A percentile compares a stretch with the other conserved stretches of the same genome.
These are phyloP conservation scores for Huiozyma sinensis DNA, from an alignment of 805 yeast genomes.

Conservation along the genomic window DNA sequence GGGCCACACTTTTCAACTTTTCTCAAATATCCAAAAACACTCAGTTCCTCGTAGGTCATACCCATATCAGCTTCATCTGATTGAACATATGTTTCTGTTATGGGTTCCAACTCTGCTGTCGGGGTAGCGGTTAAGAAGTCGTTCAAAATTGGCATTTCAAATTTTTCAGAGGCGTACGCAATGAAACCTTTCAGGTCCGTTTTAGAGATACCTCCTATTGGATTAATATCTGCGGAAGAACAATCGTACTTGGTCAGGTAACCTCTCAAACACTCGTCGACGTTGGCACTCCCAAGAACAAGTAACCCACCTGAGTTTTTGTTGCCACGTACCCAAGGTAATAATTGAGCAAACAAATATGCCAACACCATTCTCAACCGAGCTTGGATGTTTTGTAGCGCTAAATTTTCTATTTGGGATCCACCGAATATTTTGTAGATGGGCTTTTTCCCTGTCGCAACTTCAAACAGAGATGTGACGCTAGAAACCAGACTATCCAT, in stretches of 20 bases:
- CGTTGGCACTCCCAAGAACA: constrained; percentile 93
- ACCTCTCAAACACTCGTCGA: constrained; percentile 93
- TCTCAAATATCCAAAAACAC: constrained; percentile 81
- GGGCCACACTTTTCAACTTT: constrained; percentile 96
- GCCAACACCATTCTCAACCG: constrained; percentile 90
- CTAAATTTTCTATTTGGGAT: constrained; percentile 78
- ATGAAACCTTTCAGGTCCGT: constrained; percentile 84
- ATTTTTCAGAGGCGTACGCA: constrained; percentile 58
- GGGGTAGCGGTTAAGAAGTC: constrained; percentile 88
- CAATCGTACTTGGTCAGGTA: constrained; percentile 95
- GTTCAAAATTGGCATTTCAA: constrained; percentile 63
- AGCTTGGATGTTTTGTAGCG: constrained; percentile 94
- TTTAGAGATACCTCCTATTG: constrained; percentile 97
- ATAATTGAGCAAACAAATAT: constrained; percentile 82
- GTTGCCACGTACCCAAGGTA: constrained; percentile 87
- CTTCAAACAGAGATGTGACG: constrained; percentile 65
- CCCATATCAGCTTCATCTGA: constrained; percentile 98
- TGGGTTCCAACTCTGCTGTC: constrained; percentile 96
- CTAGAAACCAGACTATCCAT: constrained; percentile 79
- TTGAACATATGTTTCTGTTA: constrained; percentile 83
- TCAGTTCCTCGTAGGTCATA: constrained; percentile 88
- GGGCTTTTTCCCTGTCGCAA: constrained; percentile 85
- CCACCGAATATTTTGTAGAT: constrained; percentile 91
- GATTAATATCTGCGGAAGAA: constrained; percentile 94
- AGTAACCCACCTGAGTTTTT: constrained; percentile 56